Percentiles rank a stretch among this genome's conserved stretches.
Conservation (phyloP, 768 basidiomycete species). For the Mycena capillaripes region DNA sequence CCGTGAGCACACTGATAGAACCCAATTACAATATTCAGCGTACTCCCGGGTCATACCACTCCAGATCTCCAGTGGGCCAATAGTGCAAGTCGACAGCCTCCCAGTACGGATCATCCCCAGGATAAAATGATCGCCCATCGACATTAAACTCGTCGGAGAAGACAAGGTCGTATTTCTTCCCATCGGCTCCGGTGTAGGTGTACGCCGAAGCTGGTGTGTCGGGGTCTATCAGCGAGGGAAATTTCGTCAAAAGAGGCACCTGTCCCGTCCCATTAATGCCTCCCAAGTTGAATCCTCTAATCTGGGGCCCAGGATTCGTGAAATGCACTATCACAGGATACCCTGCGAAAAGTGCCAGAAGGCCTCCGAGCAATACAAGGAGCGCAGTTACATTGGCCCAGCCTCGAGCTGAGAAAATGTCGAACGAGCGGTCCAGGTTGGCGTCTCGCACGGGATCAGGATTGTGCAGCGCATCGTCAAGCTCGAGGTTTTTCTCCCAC, state of each 20-base stretch:
- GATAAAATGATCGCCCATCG: conserved; percentile 77
- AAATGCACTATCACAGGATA: conserved; percentile 85
- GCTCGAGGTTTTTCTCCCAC: conserved; percentile 89
- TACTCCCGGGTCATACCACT: conserved; percentile 71
- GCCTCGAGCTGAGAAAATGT: conserved; percentile 85
- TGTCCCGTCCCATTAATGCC: conserved; percentile 91
- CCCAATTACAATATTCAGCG: conserved; percentile 10
- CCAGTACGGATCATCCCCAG: conserved; percentile 77
- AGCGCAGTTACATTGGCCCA: conserved; percentile 84
- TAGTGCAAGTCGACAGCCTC: conserved; percentile 77
- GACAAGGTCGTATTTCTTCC: conserved; percentile 82
- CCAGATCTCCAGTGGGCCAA: conserved; percentile 69
- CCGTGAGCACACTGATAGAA: not conserved
- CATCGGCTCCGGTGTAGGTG: conserved; percentile 79
- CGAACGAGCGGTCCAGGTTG: conserved; percentile 70
- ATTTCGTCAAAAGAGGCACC: conserved; percentile 78
- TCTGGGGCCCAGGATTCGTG: conserved; percentile 47
- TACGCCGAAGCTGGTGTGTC: conserved; percentile 76
- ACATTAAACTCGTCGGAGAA: conserved; percentile 77
- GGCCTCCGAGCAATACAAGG: conserved; percentile 72
- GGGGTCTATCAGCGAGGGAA: conserved; percentile 80
- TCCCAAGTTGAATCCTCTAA: conserved; percentile 84
- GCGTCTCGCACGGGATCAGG: conserved; percentile 82
- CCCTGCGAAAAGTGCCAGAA: conserved; percentile 87
- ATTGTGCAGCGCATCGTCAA: conserved; percentile 96